Base-by-base conservation (phyloP, 345 rosid species). In the Gossypium rotundifolium region DNA sequence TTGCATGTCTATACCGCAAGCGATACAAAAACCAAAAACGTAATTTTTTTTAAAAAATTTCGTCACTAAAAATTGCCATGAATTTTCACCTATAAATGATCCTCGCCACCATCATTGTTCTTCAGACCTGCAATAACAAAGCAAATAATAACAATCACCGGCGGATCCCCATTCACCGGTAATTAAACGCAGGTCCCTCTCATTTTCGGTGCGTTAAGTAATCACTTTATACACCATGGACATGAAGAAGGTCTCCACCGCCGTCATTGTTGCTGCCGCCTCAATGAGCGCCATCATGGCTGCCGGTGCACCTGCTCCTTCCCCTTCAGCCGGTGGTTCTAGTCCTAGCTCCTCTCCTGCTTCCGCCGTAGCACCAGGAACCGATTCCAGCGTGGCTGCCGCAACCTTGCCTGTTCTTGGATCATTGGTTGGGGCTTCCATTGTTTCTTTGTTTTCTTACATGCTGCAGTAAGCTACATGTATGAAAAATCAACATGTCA, bases 221-320 rank as follows among this genome's bases (percentile, higher is more conserved):
- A 48, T 48, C 11, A 1, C 27, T 23, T 11, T 59, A 25, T 27
- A 16, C 52, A 57, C 55, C 83, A 93, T 93, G 96, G 95, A 84
- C 74, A 75, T 85, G 89, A 90, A 88, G 86, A 93, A 87, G 88
- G 83, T 91, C 80, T 81, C 84, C 68, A 85, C 75, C 11, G 91
- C 85, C 22, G 78, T 87, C 78, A 75, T 89, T 23, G 9, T 87
- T 0, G 87, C 78, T 1, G 92, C 92, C 2, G 88, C 90, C 81
- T 83, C 86, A 73, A 77, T 91, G 82, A 83, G 81, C 65, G 79
- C 82, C 3, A 90, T 74, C 79, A 62, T 87, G 84, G 94, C 97
- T 23, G 13, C 81, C 2, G 74, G 44, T 4, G 79, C 79, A 20
- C 29, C 85, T 2, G 9, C 59, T 18, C 23, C 59, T 3, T 3